Evolutionary conservation across 345 rosid genomes (phyloP), one percentile per base, ranked within the genome.

Genomic region (Geranium brycei): DNA sequence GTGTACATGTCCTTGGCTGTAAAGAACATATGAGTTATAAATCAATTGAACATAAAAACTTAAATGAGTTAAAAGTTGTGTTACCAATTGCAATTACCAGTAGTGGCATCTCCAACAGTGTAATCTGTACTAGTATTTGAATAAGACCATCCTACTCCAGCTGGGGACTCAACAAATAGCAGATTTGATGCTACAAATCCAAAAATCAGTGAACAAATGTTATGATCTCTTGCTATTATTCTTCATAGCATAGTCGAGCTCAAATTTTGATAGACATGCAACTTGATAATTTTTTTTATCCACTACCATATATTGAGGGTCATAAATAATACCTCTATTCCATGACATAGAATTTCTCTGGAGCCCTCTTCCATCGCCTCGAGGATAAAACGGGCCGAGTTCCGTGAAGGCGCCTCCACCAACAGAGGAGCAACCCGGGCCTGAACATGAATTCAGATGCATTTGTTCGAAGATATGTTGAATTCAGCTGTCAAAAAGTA

Each of bases 71-170:
- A 23, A 23, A 2, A 23, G 28, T 23, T 23, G 28, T 23, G 28
- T 23, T 23, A 2, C 28, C 1, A 23, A 23, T 23, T 23, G 28
- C 28, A 23, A 23, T 35, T 84, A 84, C 96, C 95, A 3, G 91
- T 75, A 18, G 86, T 64, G 64, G 73, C 91, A 79, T 92, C 96
- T 58, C 88, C 95, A 12, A 81, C 72, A 38, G 30, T 82, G 65
- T 84, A 89, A 80, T 89, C 96, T 0, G 93, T 82, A 71, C 82
- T 72, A 51, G 77, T 84, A 67, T 87, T 87, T 1, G 98, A 89
- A 78, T 92, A 92, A 60, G 98, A 92, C 95, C 96, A 89, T 67
- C 96, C 96, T 64, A 89, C 98, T 75, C 96, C 96, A 66, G 87
- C 95, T 64, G 95, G 98, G 71, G 98, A 92, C 65, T 89, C 96